Conservation (phyloP, 2,329 filamentous ascomycete genomes). For the Talaromyces funiculosus region DNA sequence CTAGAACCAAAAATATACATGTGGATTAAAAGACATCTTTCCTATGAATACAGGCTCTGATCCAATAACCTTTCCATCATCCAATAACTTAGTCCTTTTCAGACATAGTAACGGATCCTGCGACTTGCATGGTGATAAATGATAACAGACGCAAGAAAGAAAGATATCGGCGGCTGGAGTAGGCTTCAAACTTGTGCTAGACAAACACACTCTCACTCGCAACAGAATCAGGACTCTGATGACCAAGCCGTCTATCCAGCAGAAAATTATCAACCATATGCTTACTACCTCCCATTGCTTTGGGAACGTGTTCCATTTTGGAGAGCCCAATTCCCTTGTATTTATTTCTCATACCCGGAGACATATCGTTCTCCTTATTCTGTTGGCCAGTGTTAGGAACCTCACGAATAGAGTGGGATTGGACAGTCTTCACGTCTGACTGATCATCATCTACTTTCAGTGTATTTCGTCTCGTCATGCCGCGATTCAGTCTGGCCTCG, state of each 20-base stretch:
- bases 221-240: constrained; percentile 17
- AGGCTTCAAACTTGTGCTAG: constrained; percentile 13
- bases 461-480: constrained; percentile 13
- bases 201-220: constrained; percentile 23
- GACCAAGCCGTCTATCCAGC: constrained; percentile 26
- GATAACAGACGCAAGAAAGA: neutral
- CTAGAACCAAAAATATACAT: neutral
- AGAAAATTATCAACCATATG: constrained; percentile 35
- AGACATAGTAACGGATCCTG: neutral
- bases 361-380: constrained; percentile 29
- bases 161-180: neutral
- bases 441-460: constrained; percentile 18
- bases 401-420: constrained; percentile 25
- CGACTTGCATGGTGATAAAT: neutral
- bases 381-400: constrained; percentile 17
- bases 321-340: constrained; percentile 17
- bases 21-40: neutral
- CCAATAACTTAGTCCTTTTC: too few relatives aligned
- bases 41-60: neutral
- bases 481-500: constrained; percentile 19
- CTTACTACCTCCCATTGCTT: constrained; percentile 31
- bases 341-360: constrained; percentile 11
- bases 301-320: constrained; percentile 20
- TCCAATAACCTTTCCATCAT: too few relatives aligned
- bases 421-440: constrained; percentile 20